Evolutionary conservation across 164 flowering plant genomes (phyloP), one percentile per base, ranked within the genome.

Genomic region (Dillenia suffruticosa): DNA sequence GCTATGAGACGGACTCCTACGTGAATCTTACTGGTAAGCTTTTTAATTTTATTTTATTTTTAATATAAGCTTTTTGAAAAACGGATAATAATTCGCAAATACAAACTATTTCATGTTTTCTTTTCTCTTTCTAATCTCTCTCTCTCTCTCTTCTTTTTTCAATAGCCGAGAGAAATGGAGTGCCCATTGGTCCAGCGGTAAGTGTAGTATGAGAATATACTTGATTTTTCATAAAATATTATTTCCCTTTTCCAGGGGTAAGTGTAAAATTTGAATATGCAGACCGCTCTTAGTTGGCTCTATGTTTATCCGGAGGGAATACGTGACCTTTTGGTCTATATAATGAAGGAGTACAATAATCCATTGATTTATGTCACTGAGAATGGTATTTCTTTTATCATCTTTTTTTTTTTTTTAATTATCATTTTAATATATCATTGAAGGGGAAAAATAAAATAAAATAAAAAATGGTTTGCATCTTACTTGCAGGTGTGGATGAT

Each of bases 101-200:
- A 0, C 5, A 15, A 17, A 51, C 9, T 15, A 51, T 5, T 15
- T 51, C 7, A 15, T 51, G 11, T 17, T 9, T 2, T 5, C 22
- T 19, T 15, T 49, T 15, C 17, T 12, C 52, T 44, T 8, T 19
- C 22, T 13, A 52, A 16, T 56, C n/a, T 19, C 22, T 19, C 22
- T 19, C 22, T 19, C 22, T 19, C 22, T 19, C 22, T 19, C 22
- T 19, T 26, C 10, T 46, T n/a, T 24, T 40, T 50, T 1, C 19
- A 10, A 13, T 47, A 61, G 63, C 56, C 3, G 63, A 61, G 22
- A 49, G 63, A 13, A 51, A 61, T n/a, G 63, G 56, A 3, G 12
- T 13, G 2, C 46, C 55, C 11, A 61, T 61, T 32, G 56, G 56
- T 51, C 56, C 55, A 43, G 9, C n/a, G 63, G 63, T 61, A 50